Percentiles rank a stretch among this genome's conserved stretches.
Evolutionary conservation across 2,329 filamentous ascomycete genomes (phyloP).

Genomic region (Botrytis galanthina): DNA sequence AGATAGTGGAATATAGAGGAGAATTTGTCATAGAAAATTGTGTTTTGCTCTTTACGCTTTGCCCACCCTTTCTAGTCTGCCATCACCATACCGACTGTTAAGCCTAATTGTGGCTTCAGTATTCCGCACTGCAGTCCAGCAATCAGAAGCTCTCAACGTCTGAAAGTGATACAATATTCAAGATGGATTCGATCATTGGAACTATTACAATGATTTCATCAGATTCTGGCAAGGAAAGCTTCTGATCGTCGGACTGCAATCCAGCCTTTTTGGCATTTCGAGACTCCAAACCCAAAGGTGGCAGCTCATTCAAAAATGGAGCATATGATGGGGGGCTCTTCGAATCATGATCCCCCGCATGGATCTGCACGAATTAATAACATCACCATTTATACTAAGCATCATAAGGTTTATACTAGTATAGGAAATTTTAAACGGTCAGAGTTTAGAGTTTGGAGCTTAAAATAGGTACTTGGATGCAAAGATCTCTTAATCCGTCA

Average conservation of each 20-base stretch:
- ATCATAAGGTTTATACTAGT: neutral
- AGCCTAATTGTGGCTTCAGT: neutral
- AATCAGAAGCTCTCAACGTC: neutral
- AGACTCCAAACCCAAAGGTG: neutral
- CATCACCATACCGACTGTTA: neutral
- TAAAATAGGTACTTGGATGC: neutral
- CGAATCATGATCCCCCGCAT: neutral
- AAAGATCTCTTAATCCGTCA: neutral
- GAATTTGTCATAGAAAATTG: neutral
- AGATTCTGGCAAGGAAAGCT: neutral
- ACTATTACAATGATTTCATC: neutral
- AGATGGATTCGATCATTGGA: neutral
- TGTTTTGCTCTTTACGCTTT: neutral
- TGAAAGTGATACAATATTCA: neutral
- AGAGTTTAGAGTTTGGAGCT: neutral
- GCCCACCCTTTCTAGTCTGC: neutral
- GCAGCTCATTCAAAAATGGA: neutral
- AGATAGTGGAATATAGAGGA: neutral
- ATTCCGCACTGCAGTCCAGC: neutral
- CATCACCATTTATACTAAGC: neutral
- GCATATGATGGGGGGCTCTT: neutral
- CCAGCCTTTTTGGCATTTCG: neutral
- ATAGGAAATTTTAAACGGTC: neutral
- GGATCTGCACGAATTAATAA: neutral
- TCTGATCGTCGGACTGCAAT: neutral